Evolutionary conservation across 345 rosid species (phyloP).

Genomic region (Brassica rapa): DNA sequence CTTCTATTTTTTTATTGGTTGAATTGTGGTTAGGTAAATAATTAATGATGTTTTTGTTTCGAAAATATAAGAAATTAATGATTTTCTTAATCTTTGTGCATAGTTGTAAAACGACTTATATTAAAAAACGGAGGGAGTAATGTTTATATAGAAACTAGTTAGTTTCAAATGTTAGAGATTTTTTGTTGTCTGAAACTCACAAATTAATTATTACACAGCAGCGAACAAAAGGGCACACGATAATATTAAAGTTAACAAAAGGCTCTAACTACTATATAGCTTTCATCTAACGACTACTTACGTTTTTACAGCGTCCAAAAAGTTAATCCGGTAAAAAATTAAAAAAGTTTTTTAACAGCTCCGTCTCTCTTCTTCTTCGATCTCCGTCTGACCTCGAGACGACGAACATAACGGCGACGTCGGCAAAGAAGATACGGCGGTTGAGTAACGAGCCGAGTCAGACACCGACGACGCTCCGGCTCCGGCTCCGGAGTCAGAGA

Average conservation of each 20-base stretch:
- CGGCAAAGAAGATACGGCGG: conserved; percentile 41
- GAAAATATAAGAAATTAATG: no score
- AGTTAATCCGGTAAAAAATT: conserved; percentile 20
- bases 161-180: background rate
- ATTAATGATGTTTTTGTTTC: no score
- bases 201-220: background rate
- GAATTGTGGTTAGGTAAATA: no score
- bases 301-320: conserved; percentile 36
- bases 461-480: conserved; percentile 13
- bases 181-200: background rate
- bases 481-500: conserved; percentile 27
- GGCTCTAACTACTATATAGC: conserved; percentile 11
- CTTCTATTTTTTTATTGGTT: no score
- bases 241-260: conserved; percentile 5
- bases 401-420: conserved; percentile 37
- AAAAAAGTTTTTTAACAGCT: conserved; percentile 16
- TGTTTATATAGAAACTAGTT: background rate
- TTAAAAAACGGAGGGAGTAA: no score
- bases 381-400: conserved; percentile 33
- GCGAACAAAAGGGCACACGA: background rate
- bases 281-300: conserved; percentile 32
- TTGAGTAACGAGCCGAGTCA: conserved; percentile 37
- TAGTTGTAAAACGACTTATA: no score
- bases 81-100: no score
- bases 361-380: conserved; percentile 44